Evolutionary conservation across 1,284 basidiomycete species (phyloP).

Genomic region (Puccinia triticina): DNA sequence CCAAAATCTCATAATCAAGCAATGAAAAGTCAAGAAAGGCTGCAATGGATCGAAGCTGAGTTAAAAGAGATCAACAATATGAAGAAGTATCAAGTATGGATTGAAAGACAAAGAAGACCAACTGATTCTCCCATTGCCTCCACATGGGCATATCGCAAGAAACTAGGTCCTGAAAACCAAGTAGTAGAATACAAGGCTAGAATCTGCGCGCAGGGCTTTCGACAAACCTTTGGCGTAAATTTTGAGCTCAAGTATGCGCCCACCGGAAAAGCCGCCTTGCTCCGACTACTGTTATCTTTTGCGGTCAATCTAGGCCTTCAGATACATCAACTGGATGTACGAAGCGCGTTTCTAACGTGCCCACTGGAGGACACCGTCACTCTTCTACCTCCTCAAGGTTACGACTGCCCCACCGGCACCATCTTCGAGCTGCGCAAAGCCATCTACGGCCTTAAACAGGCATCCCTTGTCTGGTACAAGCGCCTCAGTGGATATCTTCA

Average conservation of each 20-base stretch:
- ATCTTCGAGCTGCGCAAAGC: background rate
- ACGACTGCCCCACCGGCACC: too few relatives aligned
- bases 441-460: background rate
- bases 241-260: too few relatives aligned
- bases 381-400: background rate
- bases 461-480: background rate
- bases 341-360: background rate
- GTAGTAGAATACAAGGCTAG: too few relatives aligned
- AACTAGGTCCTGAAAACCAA: too few relatives aligned
- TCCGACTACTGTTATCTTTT: background rate
- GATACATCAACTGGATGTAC: conserved; percentile 8
- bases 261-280: background rate
- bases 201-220: too few relatives aligned
- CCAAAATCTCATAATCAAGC: background rate
- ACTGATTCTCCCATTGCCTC: too few relatives aligned
- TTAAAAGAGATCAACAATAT: background rate
- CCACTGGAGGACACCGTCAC: background rate
- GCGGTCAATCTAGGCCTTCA: background rate
- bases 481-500: background rate
- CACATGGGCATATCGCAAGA: too few relatives aligned
- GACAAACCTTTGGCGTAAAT: too few relatives aligned
- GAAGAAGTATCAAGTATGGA: background rate
- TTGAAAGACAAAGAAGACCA: background rate
- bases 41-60: background rate
- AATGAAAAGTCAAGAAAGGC: background rate